Evolutionary conservation across 2,329 filamentous ascomycete species (phyloP).

Genomic region (Arachnomyces sp.): DNA sequence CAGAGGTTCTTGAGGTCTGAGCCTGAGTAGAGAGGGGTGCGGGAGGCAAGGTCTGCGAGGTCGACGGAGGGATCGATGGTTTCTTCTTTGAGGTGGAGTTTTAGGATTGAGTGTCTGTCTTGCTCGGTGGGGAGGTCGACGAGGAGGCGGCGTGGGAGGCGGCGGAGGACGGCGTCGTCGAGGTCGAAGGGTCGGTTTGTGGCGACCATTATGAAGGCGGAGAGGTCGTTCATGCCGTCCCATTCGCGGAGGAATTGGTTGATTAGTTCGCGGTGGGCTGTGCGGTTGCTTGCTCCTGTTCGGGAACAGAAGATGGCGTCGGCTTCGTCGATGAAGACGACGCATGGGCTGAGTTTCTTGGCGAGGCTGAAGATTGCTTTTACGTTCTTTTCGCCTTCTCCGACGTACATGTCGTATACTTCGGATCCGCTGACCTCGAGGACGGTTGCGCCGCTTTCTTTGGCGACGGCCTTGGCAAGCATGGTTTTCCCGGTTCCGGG

Average conservation of each 20-base stretch:
- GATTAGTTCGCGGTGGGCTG: slow-evolving; percentile 76
- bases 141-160: slow-evolving; percentile 41
- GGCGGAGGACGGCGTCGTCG: slow-evolving; percentile 52
- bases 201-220: slow-evolving; percentile 95
- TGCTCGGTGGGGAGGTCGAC: slow-evolving; percentile 41
- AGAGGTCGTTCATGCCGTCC: slow-evolving; percentile 79
- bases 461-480: slow-evolving; percentile 56
- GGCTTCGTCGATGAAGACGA: slow-evolving; percentile 96
- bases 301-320: slow-evolving; percentile 83
- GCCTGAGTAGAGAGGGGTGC: slow-evolving; percentile 43
- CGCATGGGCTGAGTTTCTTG: slow-evolving; percentile 80
- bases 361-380: slow-evolving; percentile 84
- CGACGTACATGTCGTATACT: slow-evolving; percentile 94
- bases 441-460: slow-evolving; percentile 57
- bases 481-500: slow-evolving; percentile 60
- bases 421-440: slow-evolving; percentile 84
- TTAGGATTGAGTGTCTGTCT: slow-evolving; percentile 40
- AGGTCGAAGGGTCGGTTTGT: slow-evolving; percentile 94
- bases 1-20: slow-evolving; percentile 46
- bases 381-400: slow-evolving; percentile 93
- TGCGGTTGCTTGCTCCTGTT: slow-evolving; percentile 52
- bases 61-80: slow-evolving; percentile 33
- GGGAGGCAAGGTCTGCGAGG: slow-evolving; percentile 34
- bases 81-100: slow-evolving; percentile 43
- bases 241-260: slow-evolving; percentile 96